Conservation (phyloP, 2,329 filamentous ascomycete genomes). For the Pleomassaria siparia region DNA sequence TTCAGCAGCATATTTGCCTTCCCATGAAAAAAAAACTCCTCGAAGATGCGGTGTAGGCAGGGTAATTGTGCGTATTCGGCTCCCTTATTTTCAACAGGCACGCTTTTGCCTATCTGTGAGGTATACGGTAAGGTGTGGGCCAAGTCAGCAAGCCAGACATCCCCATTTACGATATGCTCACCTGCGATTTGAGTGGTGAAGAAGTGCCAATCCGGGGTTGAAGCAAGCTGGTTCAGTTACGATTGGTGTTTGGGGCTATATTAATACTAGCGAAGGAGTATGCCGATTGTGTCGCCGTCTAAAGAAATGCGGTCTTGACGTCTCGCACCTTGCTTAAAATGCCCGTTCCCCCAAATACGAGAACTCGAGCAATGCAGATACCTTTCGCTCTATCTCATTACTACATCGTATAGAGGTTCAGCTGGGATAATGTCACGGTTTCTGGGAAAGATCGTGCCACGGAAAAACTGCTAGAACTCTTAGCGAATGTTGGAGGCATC, state of each 20-base stretch:
- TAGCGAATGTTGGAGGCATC: constrained; percentile 64
- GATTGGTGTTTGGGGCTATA: not conserved
- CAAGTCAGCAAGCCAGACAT: not conserved
- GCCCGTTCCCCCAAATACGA: constrained; percentile 41
- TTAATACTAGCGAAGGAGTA: not conserved
- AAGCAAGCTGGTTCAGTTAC: not conserved
- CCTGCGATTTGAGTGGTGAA: not conserved
- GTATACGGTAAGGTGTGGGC: not conserved
- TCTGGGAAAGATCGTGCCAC: constrained; percentile 71
- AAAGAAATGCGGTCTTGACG: not conserved
- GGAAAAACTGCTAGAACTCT: constrained; percentile 63
- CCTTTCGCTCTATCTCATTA: too few species aligned
- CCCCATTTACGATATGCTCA: not conserved
- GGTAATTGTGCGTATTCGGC: not conserved
- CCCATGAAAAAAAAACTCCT: not conserved
- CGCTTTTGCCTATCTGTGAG: not conserved
- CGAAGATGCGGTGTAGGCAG: not conserved
- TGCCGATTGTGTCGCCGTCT: not conserved
- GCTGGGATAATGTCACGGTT: constrained; percentile 69
- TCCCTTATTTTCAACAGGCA: not conserved
- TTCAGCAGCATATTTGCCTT: not conserved
- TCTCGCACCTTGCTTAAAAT: not conserved
- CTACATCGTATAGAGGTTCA: constrained; percentile 63
- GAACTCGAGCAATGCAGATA: constrained; percentile 65
- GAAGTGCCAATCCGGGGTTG: not conserved